phyloP scores from a whole-genome alignment of 257 asterid genomes.

The Perilla frutescens region DNA sequence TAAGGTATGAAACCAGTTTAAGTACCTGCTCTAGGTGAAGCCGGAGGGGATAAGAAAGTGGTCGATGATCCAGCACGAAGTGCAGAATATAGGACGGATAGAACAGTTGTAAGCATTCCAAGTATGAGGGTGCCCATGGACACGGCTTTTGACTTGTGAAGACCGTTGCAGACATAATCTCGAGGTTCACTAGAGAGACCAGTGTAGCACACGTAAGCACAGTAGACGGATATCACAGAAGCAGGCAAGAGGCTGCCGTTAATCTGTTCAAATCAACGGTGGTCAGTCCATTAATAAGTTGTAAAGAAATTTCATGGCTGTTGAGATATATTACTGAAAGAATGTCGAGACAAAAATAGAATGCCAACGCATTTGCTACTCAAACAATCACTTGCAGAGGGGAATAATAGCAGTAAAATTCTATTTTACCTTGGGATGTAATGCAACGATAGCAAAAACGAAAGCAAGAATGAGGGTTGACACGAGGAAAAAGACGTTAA shows the following conservation, averaged over 20 bases:
- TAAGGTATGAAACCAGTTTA: neutral
- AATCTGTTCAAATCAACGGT: conserved; percentile 58
- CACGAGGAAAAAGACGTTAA: conserved; percentile 91
- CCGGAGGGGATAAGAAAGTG: conserved; percentile 87
- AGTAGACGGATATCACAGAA: conserved; percentile 85
- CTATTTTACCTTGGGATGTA: conserved; percentile 76
- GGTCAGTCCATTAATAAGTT: conserved; percentile 1
- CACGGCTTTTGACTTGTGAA: conserved; percentile 77
- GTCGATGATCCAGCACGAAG: conserved; percentile 97
- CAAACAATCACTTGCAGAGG: neutral
- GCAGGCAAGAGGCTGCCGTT: conserved; percentile 98
- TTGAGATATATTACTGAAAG: neutral
- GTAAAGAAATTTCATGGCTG: neutral
- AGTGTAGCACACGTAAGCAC: conserved; percentile 93
- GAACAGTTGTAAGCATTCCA: conserved; percentile 91
- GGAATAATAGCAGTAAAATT: neutral
- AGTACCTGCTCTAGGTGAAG: conserved; percentile 92
- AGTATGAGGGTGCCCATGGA: conserved; percentile 80
- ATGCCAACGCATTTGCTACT: neutral
- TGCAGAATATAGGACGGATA: conserved; percentile 89
- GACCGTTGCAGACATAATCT: conserved; percentile 87
- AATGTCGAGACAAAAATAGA: neutral
- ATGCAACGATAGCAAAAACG: conserved; percentile 74
- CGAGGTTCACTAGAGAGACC: conserved; percentile 96
- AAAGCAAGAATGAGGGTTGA: conserved; percentile 83